phyloP scores from a whole-genome alignment of 495 filamentous ascomycete species.

The Filosporella fistucella region DNA sequence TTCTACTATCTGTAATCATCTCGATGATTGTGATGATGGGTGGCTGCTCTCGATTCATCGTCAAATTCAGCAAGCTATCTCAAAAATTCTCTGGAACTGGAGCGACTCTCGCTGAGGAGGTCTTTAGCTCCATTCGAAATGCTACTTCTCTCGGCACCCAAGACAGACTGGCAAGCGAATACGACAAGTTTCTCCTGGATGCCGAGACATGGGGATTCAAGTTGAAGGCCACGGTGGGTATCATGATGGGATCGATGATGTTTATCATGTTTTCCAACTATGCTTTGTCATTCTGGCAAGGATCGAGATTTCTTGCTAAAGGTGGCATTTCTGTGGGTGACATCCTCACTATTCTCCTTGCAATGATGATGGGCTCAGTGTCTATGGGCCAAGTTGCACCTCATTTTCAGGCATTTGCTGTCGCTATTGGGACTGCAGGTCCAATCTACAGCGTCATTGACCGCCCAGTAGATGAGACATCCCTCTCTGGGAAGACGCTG shows the following conservation, averaged over 20 bases:
- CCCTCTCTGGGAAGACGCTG: conserved; percentile 54
- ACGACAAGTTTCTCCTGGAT: conserved; percentile 38
- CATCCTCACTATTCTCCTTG: conserved; percentile 9
- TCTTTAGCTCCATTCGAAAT: conserved; percentile 42
- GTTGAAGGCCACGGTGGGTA: conserved; percentile 49
- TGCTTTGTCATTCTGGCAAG: conserved; percentile 63
- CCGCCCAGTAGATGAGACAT: conserved; percentile 39
- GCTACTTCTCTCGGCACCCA: conserved; percentile 48
- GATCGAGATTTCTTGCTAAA: conserved; percentile 20
- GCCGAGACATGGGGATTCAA: conserved; percentile 53
- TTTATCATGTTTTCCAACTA: conserved; percentile 47
- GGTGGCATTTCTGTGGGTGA: conserved; percentile 7
- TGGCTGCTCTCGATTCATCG: conserved; percentile 43
- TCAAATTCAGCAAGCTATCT: conserved; percentile 42
- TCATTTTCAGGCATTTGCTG: conserved; percentile 8
- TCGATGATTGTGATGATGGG: conserved; percentile 57
- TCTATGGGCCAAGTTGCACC: conserved; percentile 8
- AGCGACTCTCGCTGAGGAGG: conserved; percentile 41
- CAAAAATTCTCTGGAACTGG: conserved; percentile 54
- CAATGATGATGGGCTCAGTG: conserved; percentile 8
- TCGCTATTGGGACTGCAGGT: background rate
- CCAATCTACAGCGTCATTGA: conserved; percentile 14
- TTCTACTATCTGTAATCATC: conserved; percentile 21
- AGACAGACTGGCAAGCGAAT: conserved; percentile 37
- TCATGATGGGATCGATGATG: conserved; percentile 56